Base-by-base conservation (phyloP, 2,329 filamentous ascomycete genomes). In the Nemania sp. region DNA sequence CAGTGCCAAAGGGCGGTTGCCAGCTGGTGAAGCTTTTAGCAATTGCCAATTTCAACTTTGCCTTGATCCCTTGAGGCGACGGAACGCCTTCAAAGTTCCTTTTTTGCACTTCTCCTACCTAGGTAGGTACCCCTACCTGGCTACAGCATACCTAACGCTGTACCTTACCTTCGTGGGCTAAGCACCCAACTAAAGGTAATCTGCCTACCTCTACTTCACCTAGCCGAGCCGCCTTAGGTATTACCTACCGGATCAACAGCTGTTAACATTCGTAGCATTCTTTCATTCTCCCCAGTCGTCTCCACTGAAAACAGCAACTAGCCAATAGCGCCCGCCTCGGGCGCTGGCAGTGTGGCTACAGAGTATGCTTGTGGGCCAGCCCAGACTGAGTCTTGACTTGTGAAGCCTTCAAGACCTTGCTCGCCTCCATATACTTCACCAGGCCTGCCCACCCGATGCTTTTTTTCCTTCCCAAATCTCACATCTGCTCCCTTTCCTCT, bases 371-470 rank as follows among this genome's bases (percentile, higher is more conserved):
- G 67, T 58, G 70, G 68, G 70, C 67, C 57, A 65, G 64, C 43
- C 64, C 51, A 63, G 65, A 65, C 66, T 66, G 51, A 67, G 52
- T 61, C 62, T 62, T 70, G 51, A 70, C 63, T 66, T 68, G 65
- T 73, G 71, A 73, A 72, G 71, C 67, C 67, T 69, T 73, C 71
- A 69, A 68, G 58, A 27, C 69, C 67, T 64, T 61, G 58, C 67
- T 66, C 52, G 67, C 67, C 67, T 66, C 63, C 53, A 26, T 41
- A 43, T 78, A 77, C 76, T 78, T 79, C 79, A 79, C 77, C 71
- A 71, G 67, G 70, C 70, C 72, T 64, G 64, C 67, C 61, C 64
- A 67, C 63, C 64, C 53, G 60, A 43, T 66, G 52, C 66, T 54
- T 67, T 75, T 67, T 66, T 62, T 59, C 27, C 70, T 68, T 69